phyloP scores from a whole-genome alignment of 2,329 filamentous ascomycete genomes.

The Bisporella sp. region DNA sequence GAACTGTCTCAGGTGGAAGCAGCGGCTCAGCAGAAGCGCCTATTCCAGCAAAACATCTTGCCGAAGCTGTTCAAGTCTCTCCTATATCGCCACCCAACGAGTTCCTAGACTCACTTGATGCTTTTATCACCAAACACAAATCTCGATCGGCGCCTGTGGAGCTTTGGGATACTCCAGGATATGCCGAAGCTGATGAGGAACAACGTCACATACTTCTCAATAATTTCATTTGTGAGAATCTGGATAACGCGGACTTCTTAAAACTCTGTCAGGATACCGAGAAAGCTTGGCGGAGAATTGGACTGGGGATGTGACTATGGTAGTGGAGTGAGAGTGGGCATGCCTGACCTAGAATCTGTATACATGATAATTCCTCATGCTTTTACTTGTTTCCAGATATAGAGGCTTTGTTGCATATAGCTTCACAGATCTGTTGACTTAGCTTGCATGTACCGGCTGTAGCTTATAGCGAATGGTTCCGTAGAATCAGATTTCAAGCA shows the following conservation, averaged over 20 bases:
- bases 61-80: not conserved
- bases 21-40: conserved; percentile 7
- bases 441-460: too few species aligned
- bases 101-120: conserved; percentile 16
- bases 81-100: conserved; percentile 11
- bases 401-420: too few species aligned
- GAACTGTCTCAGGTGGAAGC: conserved; percentile 10
- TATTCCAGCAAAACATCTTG: not conserved
- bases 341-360: too few species aligned
- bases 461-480: too few species aligned
- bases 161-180: conserved; percentile 21
- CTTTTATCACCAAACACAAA: conserved; percentile 17
- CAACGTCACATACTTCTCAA: conserved; percentile 36
- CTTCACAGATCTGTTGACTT: too few species aligned
- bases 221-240: conserved; percentile 41
- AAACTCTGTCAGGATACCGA: conserved; percentile 43
- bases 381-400: too few species aligned
- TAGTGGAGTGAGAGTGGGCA: not conserved
- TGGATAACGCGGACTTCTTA: conserved; percentile 42
- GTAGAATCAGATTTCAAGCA: too few species aligned
- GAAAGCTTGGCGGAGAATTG: conserved; percentile 39
- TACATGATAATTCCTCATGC: too few species aligned
- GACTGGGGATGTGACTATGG: conserved; percentile 30
- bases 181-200: conserved; percentile 26
- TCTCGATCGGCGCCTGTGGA: conserved; percentile 16